Evolutionary conservation across 345 rosid species (phyloP), one percentile per base, ranked within the genome.

Genomic region (Salix purpurea): DNA sequence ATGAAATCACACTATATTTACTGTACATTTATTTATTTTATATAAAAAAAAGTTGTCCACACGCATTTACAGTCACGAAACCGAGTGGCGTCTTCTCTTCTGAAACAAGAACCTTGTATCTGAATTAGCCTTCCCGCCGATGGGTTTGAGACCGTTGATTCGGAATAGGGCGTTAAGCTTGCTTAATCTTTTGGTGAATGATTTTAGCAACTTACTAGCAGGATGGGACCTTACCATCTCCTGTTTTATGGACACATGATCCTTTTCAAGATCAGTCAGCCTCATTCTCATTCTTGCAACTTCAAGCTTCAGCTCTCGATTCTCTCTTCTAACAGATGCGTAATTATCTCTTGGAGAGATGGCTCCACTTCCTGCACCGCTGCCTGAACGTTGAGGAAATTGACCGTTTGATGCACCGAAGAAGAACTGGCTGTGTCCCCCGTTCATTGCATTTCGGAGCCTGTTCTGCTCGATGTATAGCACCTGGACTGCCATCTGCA

Each of bases 201-300:
- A 91, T 80, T 88, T 96, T 87, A 96, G 89, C 8, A 95, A 76
- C 82, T 88, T 93, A 69, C 77, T 91, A 1, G 91, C 92, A 2
- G 96, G 92, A 79, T 91, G 89, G 24, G 94, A 36, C 81, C 84
- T 82, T 18, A 91, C 93, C 7, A 96, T 86, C 84, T 90, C 98
- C 77, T 93, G 99, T 82, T 93, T 96, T 88, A 96, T 96, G 10
- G 96, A 85, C 10, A 91, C 94, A n/a, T 93, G 99, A 73, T 93
- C 97, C 68, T 93, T 93, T 80, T 96, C 99, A 18, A 96, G 81
- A 84, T 96, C 99, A 10, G 99, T 96, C 62, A 96, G 85, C 82
- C 99, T 86, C 99, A 96, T 93, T 79, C 98, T 93, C 99, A 96
- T 96, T 72, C 98, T 93, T 42, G 99, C 92, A 16, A 96, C 99